Evolutionary conservation across 768 basidiomycete species (phyloP), one percentile per base, ranked within the genome.

Genomic region (Russula olivacea): DNA sequence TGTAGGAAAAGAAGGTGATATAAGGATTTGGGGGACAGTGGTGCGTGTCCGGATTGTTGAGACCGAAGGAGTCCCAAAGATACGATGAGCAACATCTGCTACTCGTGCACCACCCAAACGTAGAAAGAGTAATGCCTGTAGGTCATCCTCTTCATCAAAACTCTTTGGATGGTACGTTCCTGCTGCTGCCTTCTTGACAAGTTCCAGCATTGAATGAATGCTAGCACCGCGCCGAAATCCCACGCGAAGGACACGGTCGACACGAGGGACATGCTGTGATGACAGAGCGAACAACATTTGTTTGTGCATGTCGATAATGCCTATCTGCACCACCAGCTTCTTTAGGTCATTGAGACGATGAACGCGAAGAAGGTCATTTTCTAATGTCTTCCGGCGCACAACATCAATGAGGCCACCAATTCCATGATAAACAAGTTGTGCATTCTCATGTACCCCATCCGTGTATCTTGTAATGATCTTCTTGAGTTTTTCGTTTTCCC

Each of bases 121-220:
- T 17, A 57, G 48, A 11, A 62, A 56, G 2, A 62, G 28, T 6
- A 57, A n/a, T 0, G 49, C 38, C 1, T n/a, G 48, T 1, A 57
- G n/a, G 8, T 62, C 47, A 1, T 62, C 49, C 9, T 57, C 38
- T 14, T 62, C 32, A 4, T 21, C n/a, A 34, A 52, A 62, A 2
- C 55, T n/a, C 17, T 52, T 57, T 9, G 61, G 61, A 4, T 28
- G 55, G 48, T 62, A 62, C 1, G 21, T 8, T 9, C 55, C 50
- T 6, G 21, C n/a, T 9, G 55, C 38, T 2, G 55, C 55, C 28
- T 58, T 52, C 23, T 34, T 17, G 1, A 52, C 1, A 5, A 62
- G 2, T 12, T 56, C 21, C 1, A 62, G 48, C 12, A 62, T 51
- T 17, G 28, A 9, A 2, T 32, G 50, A 2, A 32, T 34, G 3